phyloP scores from a whole-genome alignment of 257 asterid species.

The Solanum gandarillasii region DNA sequence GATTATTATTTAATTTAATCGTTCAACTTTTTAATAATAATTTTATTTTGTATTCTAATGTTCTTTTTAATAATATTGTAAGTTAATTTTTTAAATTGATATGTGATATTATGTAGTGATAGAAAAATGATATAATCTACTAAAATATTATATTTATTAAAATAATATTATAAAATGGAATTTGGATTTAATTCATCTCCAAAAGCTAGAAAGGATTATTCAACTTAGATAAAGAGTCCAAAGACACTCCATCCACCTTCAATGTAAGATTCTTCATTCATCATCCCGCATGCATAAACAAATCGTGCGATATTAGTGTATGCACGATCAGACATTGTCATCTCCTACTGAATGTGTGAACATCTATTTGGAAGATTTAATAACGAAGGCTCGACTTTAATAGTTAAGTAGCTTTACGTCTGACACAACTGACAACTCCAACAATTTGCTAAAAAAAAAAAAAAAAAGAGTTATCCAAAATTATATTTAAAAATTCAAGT shows the following conservation, averaged over 20 bases:
- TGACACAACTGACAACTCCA: fast-evolving
- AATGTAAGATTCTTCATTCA: background rate
- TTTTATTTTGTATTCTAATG: too few species aligned
- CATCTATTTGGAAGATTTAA: background rate
- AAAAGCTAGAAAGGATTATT: background rate
- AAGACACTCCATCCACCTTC: background rate
- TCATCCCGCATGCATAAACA: background rate
- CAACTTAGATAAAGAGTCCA: background rate
- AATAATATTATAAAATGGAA: background rate
- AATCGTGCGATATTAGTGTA: background rate
- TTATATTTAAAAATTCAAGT: background rate
- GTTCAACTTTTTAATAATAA: too few species aligned
- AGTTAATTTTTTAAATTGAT: background rate
- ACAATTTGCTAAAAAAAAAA: background rate
- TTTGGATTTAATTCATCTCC: background rate
- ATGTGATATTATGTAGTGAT: background rate
- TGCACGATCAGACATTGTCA: too few species aligned
- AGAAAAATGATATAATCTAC: background rate
- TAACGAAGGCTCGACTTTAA: background rate
- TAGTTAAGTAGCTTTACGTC: fast-evolving
- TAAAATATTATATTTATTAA: background rate
- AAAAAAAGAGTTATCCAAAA: background rate
- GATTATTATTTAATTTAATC: background rate
- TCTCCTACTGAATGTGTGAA: too few species aligned
- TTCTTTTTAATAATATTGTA: background rate